These are phyloP conservation scores for Phylloporus sp. DNA, from an alignment of 768 basidiomycete genomes.

Conservation along the genomic window DNA sequence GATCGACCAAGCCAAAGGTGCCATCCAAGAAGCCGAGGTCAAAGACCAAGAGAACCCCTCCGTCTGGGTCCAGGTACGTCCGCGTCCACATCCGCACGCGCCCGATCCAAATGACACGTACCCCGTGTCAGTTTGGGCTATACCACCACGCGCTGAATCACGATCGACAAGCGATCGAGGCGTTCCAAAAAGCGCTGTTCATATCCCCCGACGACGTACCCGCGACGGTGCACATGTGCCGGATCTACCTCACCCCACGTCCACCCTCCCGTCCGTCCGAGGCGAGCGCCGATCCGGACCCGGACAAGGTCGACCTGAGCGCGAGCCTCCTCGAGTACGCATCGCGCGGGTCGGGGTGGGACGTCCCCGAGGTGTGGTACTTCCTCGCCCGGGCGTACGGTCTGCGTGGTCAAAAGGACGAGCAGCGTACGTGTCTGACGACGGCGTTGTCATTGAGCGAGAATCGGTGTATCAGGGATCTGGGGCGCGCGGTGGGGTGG, in stretches of 20 bases:
- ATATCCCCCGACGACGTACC: slow-evolving; percentile 75
- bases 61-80: slow-evolving; percentile 89
- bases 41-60: slow-evolving; percentile 79
- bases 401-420: slow-evolving; percentile 62
- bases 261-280: slow-evolving; percentile 16
- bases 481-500: slow-evolving; percentile 61
- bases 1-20: slow-evolving; percentile 82
- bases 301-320: slow-evolving; percentile 68
- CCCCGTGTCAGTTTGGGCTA: slow-evolving; percentile 60
- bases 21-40: slow-evolving; percentile 93
- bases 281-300: slow-evolving; percentile 19
- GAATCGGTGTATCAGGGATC: slow-evolving; percentile 56
- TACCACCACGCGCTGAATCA: slow-evolving; percentile 61
- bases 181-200: slow-evolving; percentile 86
- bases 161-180: slow-evolving; percentile 59
- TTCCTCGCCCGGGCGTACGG: slow-evolving; percentile 80
- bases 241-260: slow-evolving; percentile 55
- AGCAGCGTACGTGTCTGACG: slow-evolving; percentile 69
- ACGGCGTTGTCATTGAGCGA: slow-evolving; percentile 65
- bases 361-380: slow-evolving; percentile 93
- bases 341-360: slow-evolving; percentile 81
- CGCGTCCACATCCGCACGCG: background rate
- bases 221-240: slow-evolving; percentile 73
- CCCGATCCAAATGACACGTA: slow-evolving; percentile 1
- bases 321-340: slow-evolving; percentile 74